phyloP scores from a whole-genome alignment of 2,329 filamentous ascomycete species.

The Colletotrichum tofieldiae region DNA sequence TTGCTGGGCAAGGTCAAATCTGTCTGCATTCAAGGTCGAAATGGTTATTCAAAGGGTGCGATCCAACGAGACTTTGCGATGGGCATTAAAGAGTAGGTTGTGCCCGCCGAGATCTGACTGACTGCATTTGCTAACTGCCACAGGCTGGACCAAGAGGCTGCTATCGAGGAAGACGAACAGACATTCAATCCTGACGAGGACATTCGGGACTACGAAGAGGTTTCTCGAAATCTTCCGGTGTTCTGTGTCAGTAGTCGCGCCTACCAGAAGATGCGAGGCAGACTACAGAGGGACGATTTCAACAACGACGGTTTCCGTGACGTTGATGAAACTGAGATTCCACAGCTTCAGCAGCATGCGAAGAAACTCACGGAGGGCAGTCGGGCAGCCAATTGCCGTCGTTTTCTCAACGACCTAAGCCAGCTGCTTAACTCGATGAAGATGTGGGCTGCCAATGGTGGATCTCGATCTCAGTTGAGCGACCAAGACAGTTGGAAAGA shows the following conservation, averaged over 20 bases:
- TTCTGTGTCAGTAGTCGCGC: conserved; percentile 76
- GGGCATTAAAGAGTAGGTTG: conserved; percentile 64
- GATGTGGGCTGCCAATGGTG: conserved; percentile 47
- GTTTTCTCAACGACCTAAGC: conserved; percentile 46
- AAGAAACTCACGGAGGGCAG: conserved; percentile 38
- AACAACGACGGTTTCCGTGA: conserved; percentile 66
- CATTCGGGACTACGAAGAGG: conserved; percentile 70
- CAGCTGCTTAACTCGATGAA: conserved; percentile 48
- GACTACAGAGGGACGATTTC: conserved; percentile 66
- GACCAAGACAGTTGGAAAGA: conserved; percentile 43
- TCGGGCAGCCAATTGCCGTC: conserved; percentile 44
- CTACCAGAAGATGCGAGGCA: conserved; percentile 73
- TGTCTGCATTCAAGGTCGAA: conserved; percentile 68
- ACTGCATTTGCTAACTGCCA: conserved; percentile 53
- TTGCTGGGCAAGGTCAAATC: conserved; percentile 33
- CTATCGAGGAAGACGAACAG: conserved; percentile 33
- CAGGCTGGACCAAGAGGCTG: conserved; percentile 36
- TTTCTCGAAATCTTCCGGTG: conserved; percentile 71
- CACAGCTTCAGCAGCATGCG: conserved; percentile 69
- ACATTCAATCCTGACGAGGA: conserved; percentile 53
- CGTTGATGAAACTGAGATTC: conserved; percentile 71
- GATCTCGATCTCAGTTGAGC: conserved; percentile 40
- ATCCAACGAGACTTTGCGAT: conserved; percentile 47
- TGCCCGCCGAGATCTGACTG: conserved; percentile 44
- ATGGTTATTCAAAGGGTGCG: conserved; percentile 62